Base-by-base conservation (phyloP, 345 rosid genomes). In the Cardamine occulta region DNA sequence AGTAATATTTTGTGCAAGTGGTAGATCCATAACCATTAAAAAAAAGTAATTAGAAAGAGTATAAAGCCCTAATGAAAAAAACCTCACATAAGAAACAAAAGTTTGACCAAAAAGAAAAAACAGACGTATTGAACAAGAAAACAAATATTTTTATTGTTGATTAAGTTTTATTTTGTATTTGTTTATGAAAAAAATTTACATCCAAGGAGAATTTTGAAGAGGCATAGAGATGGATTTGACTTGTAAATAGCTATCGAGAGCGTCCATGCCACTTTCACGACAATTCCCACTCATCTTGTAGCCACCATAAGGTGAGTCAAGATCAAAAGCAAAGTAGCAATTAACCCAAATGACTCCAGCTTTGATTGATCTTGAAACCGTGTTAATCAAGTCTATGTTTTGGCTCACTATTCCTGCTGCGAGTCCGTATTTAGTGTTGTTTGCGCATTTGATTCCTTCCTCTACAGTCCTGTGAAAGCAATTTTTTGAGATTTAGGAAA, bases 321-420 rank as follows among this genome's bases (percentile, higher is more conserved):
- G 11, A 19, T 90, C 93, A 19, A 93, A 89, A 0, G 77, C 93
- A 5, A 82, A 72, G 40, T 89, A 93, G 65, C 98, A 90, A 23
- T 88, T 90, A 59, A 90, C 82, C 97, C 97, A 87, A 23, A 88
- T 63, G 9, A 75, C 71, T 32, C 97, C 91, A 0, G 91, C 93
- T n/a, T 83, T 74, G 49, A 90, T 80, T 1, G 98, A 88, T 59
- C 96, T 83, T 1, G 98, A 81, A 12, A 93, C 88, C 0, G 85
- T 89, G 74, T 90, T 93, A 1, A 90, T 87, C 37, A 83, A 34
- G 55, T 93, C 85, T 40, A 93, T 4, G 85, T 85, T 66, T 66
- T 86, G 81, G 19, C 93, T 93, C 45, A 88, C 53, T 9, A 93
- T 78, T 2, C 96, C 98, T 2, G 95, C 97, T 31, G 93, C 98